Conservation (phyloP, 371 early-diverging fungal genomes). For the Nematocida ausubeli region DNA sequence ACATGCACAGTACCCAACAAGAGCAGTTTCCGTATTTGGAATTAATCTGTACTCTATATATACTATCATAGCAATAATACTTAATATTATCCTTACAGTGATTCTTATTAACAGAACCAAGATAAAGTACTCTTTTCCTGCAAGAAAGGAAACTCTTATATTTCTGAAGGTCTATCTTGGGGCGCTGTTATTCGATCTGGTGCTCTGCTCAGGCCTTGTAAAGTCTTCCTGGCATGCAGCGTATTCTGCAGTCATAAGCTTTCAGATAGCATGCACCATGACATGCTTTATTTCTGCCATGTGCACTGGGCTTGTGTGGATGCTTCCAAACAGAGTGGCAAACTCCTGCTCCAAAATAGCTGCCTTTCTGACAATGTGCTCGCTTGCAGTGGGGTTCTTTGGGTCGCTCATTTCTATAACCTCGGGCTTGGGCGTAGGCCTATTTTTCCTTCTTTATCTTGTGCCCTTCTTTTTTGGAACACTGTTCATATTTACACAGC, state of each 20-base stretch:
- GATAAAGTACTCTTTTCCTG: constrained; percentile 51
- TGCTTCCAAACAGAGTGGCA: constrained; percentile 44
- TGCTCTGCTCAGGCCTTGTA: constrained; percentile 4
- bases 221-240: not conserved
- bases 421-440: constrained; percentile 20
- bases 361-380: not conserved
- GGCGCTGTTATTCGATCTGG: constrained; percentile 14
- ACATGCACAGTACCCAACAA: constrained; percentile 24
- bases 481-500: constrained; percentile 41
- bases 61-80: constrained; percentile 13
- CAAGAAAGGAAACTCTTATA: constrained; percentile 47
- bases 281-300: constrained; percentile 30
- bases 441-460: constrained; percentile 27
- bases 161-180: constrained; percentile 39
- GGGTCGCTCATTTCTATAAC: constrained; percentile 1
- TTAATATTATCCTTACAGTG: not conserved
- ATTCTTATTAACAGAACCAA: constrained; percentile 33
- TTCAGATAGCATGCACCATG: constrained; percentile 33
- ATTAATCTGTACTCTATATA: constrained; percentile 45
- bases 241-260: constrained; percentile 7
- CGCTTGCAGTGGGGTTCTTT: not conserved
- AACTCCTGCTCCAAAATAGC: constrained; percentile 11
- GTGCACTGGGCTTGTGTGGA: constrained; percentile 48
- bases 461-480: constrained; percentile 15
- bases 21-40: constrained; percentile 6